Base-by-base conservation (phyloP, 768 basidiomycete species). In the Terana coerulea region DNA sequence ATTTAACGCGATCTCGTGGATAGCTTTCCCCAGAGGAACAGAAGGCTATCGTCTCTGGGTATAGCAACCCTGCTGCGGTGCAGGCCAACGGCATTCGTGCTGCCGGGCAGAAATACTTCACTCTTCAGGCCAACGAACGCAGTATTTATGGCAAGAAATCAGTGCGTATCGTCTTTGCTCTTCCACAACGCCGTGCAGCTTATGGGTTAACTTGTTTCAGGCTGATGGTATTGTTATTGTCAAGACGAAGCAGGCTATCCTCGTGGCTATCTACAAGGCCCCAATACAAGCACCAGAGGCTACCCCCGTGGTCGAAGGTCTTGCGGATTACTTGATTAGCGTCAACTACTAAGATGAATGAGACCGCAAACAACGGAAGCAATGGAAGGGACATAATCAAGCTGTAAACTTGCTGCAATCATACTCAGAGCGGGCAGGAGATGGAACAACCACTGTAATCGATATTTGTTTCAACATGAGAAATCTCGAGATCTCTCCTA, bases 191-290 rank as follows among this genome's bases (percentile, higher is more conserved):
- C 25, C 17, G 9, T 28, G 17, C 1, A 22, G 26, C 33, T 2
- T 24, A 28, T n/a, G n/a, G n/a, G n/a, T n/a, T n/a, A n/a, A n/a
- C n/a, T n/a, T n/a, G n/a, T n/a, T n/a, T n/a, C 61, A 95, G 92
- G 77, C 75, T 19, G 81, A 90, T 65, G 94, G 95, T 1, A 80
- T 74, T 31, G 60, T 79, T 26, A 61, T 93, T 52, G 83, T 88
- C 41, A 88, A 88, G 75, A 95, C 91, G 15, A 86, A 77, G 54
- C 86, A 89, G 62, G 91, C 90, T n/a, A 72, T 95, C 50, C 74
- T 98, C 47, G 83, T 97, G 19, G 80, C 81, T 5, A 84, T 85
- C 63, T 98, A 95, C 68, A 53, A 53, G 0, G 71, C 75, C 5
- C 91, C 91, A 0, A 62, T 66, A 34, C 86, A 88, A 64, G 84